Evolutionary conservation across 2,329 filamentous ascomycete species (phyloP).

Genomic region (Capronia epimyces): DNA sequence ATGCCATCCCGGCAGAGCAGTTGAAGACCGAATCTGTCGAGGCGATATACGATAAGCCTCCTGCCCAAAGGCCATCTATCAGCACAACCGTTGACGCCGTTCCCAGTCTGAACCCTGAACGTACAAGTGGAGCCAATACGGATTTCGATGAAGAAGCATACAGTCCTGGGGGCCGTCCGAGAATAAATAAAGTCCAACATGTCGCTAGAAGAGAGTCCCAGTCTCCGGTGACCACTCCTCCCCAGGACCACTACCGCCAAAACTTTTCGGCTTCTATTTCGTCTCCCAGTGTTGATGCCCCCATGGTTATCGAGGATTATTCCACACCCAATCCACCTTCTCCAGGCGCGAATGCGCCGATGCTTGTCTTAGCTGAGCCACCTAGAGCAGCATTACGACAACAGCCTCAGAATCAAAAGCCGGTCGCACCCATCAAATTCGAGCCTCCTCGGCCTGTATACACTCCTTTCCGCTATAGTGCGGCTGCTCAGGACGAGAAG

Average conservation of each 20-base stretch:
- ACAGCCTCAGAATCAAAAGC: slow-evolving; percentile 9
- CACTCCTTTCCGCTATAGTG: slow-evolving; percentile 43
- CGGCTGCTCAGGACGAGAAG: slow-evolving; percentile 38
- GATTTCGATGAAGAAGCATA: slow-evolving; percentile 38
- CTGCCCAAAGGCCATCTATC: neutral
- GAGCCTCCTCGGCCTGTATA: slow-evolving; percentile 40
- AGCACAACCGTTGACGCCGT: neutral
- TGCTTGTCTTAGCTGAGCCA: slow-evolving; percentile 11
- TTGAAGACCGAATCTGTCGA: neutral
- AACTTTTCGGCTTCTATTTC: slow-evolving; percentile 4
- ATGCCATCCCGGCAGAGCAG: neutral
- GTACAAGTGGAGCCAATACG: slow-evolving; percentile 12
- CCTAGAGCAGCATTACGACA: slow-evolving; percentile 5
- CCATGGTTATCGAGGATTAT: slow-evolving; percentile 30
- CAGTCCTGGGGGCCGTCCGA: slow-evolving; percentile 51
- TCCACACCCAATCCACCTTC: slow-evolving; percentile 19
- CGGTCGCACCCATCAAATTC: slow-evolving; percentile 24
- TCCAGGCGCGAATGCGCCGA: slow-evolving; percentile 24
- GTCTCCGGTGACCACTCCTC: neutral
- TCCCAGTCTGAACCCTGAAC: slow-evolving; percentile 10
- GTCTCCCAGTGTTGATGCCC: slow-evolving; percentile 27
- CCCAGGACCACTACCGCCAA: slow-evolving; percentile 22
- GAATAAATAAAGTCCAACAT: slow-evolving; percentile 30
- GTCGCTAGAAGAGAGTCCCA: neutral
- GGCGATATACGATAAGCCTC: neutral